phyloP scores from a whole-genome alignment of 345 rosid species.

The Arabis hirsuta region DNA sequence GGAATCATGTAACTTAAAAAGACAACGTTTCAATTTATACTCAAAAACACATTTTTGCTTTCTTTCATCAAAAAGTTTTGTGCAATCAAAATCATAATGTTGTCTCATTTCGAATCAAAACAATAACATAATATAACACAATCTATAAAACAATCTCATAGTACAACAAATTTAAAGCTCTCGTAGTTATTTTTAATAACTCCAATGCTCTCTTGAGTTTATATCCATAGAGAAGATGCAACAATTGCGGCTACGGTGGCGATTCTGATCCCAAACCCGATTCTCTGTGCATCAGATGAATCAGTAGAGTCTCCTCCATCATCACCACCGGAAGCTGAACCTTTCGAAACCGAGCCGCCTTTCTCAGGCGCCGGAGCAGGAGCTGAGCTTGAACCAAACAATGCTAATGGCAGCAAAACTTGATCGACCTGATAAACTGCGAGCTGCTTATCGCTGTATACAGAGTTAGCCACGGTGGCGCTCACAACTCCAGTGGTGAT shows the following conservation, averaged over 20 bases:
- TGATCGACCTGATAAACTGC: constrained; percentile 82
- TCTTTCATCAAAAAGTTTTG: constrained; percentile 35
- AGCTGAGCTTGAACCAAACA: constrained; percentile 64
- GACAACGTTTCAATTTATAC: constrained; percentile 20
- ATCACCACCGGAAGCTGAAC: constrained; percentile 58
- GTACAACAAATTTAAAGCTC: constrained; percentile 28
- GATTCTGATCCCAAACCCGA: neutral
- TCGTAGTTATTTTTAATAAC: constrained; percentile 14
- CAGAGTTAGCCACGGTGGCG: constrained; percentile 66
- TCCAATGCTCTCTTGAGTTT: constrained; percentile 31
- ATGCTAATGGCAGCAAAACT: constrained; percentile 68
- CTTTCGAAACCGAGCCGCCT: constrained; percentile 49
- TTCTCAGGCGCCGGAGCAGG: constrained; percentile 70
- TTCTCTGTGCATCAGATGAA: constrained; percentile 49
- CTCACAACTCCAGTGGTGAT: constrained; percentile 72
- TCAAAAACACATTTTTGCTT: constrained; percentile 28
- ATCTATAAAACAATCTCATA: constrained; percentile 32
- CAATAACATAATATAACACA: constrained; percentile 36
- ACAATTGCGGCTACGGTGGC: constrained; percentile 30
- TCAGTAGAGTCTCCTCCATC: constrained; percentile 48
- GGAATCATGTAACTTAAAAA: constrained; percentile 36
- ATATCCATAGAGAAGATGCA: constrained; percentile 49
- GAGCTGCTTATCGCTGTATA: constrained; percentile 58
- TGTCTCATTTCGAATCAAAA: constrained; percentile 31
- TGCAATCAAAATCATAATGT: constrained; percentile 13